Evolutionary conservation across 306 rosid species (phyloP).

Genomic region (Cucurbita maxima): DNA sequence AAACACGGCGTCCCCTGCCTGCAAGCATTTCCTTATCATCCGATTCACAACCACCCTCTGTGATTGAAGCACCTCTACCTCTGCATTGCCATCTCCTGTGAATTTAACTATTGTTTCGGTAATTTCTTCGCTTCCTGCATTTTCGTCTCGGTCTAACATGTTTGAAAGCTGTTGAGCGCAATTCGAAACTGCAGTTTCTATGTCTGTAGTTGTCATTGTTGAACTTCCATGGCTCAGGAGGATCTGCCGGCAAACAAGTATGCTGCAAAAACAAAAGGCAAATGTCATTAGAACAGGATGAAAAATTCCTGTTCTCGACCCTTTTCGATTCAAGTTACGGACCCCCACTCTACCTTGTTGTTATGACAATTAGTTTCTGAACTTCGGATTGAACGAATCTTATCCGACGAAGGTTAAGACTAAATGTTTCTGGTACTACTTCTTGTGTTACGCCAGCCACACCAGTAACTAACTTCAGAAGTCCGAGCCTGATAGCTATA

Average conservation of each 20-base stretch:
- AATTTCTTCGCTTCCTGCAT: conserved; percentile 54
- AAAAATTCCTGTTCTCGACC: background rate
- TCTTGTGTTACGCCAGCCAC: conserved; percentile 54
- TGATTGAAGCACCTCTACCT: conserved; percentile 19
- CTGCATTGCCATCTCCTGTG: conserved; percentile 15
- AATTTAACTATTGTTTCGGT: conserved; percentile 43
- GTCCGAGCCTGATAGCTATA: conserved; percentile 60
- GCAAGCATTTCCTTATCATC: conserved; percentile 70
- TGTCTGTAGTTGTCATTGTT: conserved; percentile 23
- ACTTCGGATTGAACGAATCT: conserved; percentile 78
- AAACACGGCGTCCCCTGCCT: conserved; percentile 77
- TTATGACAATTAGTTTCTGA: conserved; percentile 68
- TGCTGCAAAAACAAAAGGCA: conserved; percentile 27
- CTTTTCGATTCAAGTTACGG: background rate
- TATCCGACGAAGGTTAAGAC: conserved; percentile 53
- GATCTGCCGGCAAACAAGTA: conserved; percentile 73
- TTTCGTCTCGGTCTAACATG: conserved; percentile 35
- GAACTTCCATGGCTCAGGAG: conserved; percentile 44
- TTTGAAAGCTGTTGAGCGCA: conserved; percentile 37
- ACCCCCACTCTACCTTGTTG: conserved; percentile 39
- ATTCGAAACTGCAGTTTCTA: conserved; percentile 30
- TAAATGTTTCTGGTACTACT: conserved; percentile 58
- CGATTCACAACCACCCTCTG: conserved; percentile 47
- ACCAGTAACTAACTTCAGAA: conserved; percentile 50
- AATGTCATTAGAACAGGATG: background rate